These are phyloP conservation scores for Penicillium pancosmium DNA, from an alignment of 495 filamentous ascomycete genomes.

Conservation along the genomic window DNA sequence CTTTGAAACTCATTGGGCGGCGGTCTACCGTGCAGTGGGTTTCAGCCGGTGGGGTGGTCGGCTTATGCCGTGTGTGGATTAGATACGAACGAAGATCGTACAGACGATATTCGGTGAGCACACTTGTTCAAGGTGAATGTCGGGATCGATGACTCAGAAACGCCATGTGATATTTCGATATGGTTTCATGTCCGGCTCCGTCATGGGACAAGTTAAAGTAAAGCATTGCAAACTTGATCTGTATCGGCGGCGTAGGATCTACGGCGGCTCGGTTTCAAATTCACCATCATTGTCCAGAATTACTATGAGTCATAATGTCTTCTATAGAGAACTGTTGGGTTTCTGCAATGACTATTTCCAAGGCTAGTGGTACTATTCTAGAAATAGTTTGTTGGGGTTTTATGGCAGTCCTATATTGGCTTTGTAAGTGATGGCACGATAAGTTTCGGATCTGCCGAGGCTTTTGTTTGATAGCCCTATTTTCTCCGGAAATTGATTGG, in stretches of 20 bases:
- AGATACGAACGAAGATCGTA: background rate
- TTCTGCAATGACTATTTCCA: background rate
- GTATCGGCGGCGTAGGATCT: slow-evolving; percentile 11
- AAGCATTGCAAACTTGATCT: background rate
- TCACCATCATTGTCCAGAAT: slow-evolving; percentile 2
- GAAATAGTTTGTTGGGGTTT: background rate
- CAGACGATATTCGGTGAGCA: background rate
- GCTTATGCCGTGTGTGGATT: background rate
- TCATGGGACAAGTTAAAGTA: background rate
- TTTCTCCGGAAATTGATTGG: background rate
- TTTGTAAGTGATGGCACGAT: background rate
- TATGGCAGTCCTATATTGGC: background rate
- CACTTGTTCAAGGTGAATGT: background rate
- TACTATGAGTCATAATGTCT: slow-evolving; percentile 18
- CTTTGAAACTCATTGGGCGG: background rate
- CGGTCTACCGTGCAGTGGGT: background rate
- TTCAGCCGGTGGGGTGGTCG: background rate
- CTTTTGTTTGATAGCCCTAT: background rate
- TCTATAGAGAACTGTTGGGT: background rate
- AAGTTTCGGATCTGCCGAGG: background rate
- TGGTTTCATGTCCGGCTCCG: background rate
- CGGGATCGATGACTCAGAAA: background rate
- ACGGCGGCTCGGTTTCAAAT: slow-evolving; percentile 21
- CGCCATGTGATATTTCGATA: background rate
- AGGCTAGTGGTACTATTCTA: background rate